Evolutionary conservation across 768 basidiomycete species (phyloP).

Genomic region (Tephrocybe sp.): DNA sequence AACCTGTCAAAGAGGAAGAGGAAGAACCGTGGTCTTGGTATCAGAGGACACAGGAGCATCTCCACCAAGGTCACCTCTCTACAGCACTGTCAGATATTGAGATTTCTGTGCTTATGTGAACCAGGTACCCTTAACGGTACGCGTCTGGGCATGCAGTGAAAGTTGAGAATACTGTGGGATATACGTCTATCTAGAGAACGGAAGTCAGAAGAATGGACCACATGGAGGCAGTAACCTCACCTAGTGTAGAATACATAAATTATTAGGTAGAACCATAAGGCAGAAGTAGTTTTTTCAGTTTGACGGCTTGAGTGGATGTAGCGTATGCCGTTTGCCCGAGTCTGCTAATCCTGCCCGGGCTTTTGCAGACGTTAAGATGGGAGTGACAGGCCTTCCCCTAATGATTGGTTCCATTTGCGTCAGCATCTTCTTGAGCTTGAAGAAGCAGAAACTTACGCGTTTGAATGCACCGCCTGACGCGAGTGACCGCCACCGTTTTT

Average conservation of each 20-base stretch:
- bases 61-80: too few species aligned
- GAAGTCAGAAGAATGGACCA: not conserved
- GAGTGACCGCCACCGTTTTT: slow-evolving; percentile 76
- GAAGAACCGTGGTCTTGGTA: too few species aligned
- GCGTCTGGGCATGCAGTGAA: not conserved
- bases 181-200: slow-evolving; percentile 4
- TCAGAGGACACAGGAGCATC: too few species aligned
- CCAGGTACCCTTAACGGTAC: not conserved
- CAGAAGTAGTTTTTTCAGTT: slow-evolving; percentile 61
- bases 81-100: too few species aligned
- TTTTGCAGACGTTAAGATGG: slow-evolving; percentile 71
- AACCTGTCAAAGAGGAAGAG: too few species aligned
- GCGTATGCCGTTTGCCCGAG: slow-evolving; percentile 68
- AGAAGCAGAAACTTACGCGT: slow-evolving; percentile 47
- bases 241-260: not conserved
- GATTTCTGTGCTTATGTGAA: too few species aligned
- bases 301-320: slow-evolving; percentile 58
- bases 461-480: slow-evolving; percentile 67
- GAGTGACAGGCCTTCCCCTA: slow-evolving; percentile 71
- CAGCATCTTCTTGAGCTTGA: not conserved
- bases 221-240: not conserved
- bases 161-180: slow-evolving; percentile 1
- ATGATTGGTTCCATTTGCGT: not conserved
- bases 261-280: slow-evolving; percentile 54
- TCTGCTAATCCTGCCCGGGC: slow-evolving; percentile 61